These are phyloP conservation scores for Penicillium diatomitis DNA, from an alignment of 495 filamentous ascomycete species.

Conservation along the genomic window DNA sequence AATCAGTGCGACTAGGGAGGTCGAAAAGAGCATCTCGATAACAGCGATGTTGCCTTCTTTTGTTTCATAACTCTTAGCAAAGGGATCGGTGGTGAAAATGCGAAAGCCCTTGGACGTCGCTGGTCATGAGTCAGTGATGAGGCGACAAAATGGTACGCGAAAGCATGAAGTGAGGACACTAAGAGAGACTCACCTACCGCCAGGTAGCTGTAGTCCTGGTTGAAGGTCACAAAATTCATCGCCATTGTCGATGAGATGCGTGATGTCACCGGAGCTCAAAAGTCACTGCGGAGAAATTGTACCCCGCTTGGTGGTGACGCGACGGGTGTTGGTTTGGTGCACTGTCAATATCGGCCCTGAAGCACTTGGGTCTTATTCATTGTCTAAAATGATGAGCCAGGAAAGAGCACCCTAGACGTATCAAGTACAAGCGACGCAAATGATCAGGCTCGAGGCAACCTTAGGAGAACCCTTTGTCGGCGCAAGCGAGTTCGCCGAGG, in stretches of 20 bases:
- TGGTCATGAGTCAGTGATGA: conserved; percentile 29
- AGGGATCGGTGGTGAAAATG: conserved; percentile 92
- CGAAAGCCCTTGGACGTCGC: conserved; percentile 87
- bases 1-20: conserved; percentile 90
- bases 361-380: no score
- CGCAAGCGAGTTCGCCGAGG: conserved; percentile 23
- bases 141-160: background rate
- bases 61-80: conserved; percentile 84
- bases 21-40: conserved; percentile 98
- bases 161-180: no score
- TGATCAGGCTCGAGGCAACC: no score
- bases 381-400: no score
- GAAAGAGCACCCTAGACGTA: no score
- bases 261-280: conserved; percentile 1
- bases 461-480: conserved; percentile 19
- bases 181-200: conserved; percentile 64
- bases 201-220: conserved; percentile 95
- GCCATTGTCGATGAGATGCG: conserved; percentile 36
- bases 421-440: no score
- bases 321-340: conserved; percentile 1
- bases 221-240: conserved; percentile 98
- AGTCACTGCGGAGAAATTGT: conserved; percentile 10
- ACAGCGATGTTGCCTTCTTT: conserved; percentile 88
- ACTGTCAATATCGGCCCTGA: conserved; percentile 3
- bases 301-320: conserved; percentile 15